Conservation (phyloP, 805 yeast genomes). For the Kregervanrija delftensis region DNA sequence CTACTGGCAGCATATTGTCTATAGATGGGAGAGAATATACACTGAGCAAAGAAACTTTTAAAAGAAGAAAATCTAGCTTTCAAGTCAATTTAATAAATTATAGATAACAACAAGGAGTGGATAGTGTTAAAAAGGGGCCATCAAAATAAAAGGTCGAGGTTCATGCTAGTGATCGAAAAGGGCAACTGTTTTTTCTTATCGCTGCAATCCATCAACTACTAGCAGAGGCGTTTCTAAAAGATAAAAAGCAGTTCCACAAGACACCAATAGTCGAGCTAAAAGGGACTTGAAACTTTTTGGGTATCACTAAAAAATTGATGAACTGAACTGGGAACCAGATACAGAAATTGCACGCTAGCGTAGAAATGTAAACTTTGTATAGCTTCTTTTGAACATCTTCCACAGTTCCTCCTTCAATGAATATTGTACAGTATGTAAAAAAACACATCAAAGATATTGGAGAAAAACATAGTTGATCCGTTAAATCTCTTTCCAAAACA, state of each 20-base stretch:
- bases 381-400: slow-evolving; percentile 60
- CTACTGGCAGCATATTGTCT: background rate
- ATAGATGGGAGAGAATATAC: too few relatives aligned
- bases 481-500: slow-evolving; percentile 76
- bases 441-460: slow-evolving; percentile 78
- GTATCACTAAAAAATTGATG: slow-evolving; percentile 63
- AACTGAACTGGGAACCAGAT: slow-evolving; percentile 85
- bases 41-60: too few relatives aligned
- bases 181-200: too few relatives aligned
- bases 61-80: too few relatives aligned
- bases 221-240: slow-evolving; percentile 58
- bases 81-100: too few relatives aligned
- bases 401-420: slow-evolving; percentile 68
- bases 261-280: slow-evolving; percentile 83
- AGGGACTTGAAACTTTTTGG: slow-evolving; percentile 76
- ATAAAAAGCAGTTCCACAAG: slow-evolving; percentile 89
- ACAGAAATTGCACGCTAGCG: slow-evolving; percentile 59
- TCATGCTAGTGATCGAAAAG: too few relatives aligned
- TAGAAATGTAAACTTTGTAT: slow-evolving; percentile 56
- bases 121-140: too few relatives aligned
- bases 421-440: slow-evolving; percentile 76
- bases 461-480: slow-evolving; percentile 86
- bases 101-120: too few relatives aligned
- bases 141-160: too few relatives aligned
- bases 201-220: background rate